Evolutionary conservation across 495 filamentous ascomycete genomes (phyloP), one percentile per base, ranked within the genome.

Genomic region (Barbatosphaeria neglecta): DNA sequence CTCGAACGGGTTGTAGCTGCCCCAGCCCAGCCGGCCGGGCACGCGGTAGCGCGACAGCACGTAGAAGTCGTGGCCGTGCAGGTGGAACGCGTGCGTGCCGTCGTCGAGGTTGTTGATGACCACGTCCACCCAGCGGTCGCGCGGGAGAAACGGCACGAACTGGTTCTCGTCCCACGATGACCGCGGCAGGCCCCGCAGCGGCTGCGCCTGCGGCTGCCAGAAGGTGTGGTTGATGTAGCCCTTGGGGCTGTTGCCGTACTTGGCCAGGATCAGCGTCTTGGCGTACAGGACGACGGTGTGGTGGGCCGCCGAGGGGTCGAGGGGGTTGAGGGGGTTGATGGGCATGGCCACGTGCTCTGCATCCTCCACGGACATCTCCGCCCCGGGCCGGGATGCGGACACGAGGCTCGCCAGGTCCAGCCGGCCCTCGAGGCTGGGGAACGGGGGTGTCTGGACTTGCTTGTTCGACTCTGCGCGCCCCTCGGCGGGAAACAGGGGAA

Each of bases 1-100:
- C 13, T 84, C 83, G 58, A 86, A 73, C 33, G 39, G 41, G 16
- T 22, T 23, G 37, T 19, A 24, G 33, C 17, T 15, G 20, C 27
- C 51, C 67, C 52, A 53, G 73, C 60, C 77, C 74, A 41, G 70
- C 73, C 8, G 63, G 6, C 62, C 67, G 9, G 73, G 55, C 11
- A 65, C 74, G 44, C 77, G 73, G 31, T 58, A 64, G 45, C 78
- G 43, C 49, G 74, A 61, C 37, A 80, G 54, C 13, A 56, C 63
- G 41, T 86, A 82, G 65, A 84, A 86, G 45, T 72, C 66, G 63
- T 86, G 83, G 11, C 83, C 83, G 66, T 87, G 24, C n/a, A 61
- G 49, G 40, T 62, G 59, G 44, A 56, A 59, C 1, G 59, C 51
- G 47, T 56, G 55, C 5, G 23, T 73, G 41, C 77, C 80, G 0